Evolutionary conservation across 352 stramenopile species (phyloP), one percentile per base, ranked within the genome.

Genomic region (Phytophthora capsici): DNA sequence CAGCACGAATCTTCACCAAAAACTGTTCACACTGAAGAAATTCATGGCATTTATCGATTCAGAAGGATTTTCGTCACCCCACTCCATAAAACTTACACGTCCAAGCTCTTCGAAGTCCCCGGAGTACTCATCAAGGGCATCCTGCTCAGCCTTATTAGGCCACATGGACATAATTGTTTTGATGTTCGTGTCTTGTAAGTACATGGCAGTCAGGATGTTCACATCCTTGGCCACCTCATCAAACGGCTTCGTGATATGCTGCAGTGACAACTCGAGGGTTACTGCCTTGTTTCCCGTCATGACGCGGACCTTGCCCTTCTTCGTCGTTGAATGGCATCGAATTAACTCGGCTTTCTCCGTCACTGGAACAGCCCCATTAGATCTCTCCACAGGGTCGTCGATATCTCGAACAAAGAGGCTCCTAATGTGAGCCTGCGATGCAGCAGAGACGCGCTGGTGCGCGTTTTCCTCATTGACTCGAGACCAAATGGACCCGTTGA

Each of bases 111-210:
- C 49, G 5, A 61, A 57, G 10, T 70, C 38, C 20, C 30, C 69
- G 3, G 65, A 44, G 25, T 66, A 77, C 34, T 66, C 53, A 22
- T 73, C 59, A 1, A 77, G 63, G 8, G 38, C 41, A 16, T 55
- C 50, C 37, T 73, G 43, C 17, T 77, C 69, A 16, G 47, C 57
- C 25, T 60, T 46, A 30, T 59, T 77, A 10, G 69, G 69, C 69
- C 69, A 77, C 69, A 77, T 73, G 3, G 69, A 51, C 26, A 77
- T 26, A 32, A 77, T 63, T 7, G 69, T 71, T 34, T 61, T 73
- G 26, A 77, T 64, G 12, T 72, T 59, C 13, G 63, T 66, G 26
- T 57, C 69, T 52, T 63, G 41, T 3, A 77, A 20, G 45, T 72
- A 73, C 37, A 65, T 61, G 10, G 63, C 69, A 20, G 63, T 71